Conservation (phyloP, 768 basidiomycete species). For the Hortiboletus campestris region DNA sequence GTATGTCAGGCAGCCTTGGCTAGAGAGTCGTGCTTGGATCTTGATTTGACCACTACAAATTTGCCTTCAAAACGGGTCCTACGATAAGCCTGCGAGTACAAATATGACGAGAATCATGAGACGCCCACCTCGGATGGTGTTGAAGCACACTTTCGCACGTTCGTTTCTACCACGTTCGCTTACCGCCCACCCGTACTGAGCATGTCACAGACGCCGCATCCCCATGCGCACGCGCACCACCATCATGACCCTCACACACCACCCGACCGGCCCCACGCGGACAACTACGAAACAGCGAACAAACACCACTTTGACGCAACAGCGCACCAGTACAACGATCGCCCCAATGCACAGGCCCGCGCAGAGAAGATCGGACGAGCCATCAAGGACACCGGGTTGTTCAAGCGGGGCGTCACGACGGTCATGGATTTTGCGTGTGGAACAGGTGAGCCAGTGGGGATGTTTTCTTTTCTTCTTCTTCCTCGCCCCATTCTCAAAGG, state of each 20-base stretch:
- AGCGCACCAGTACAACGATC: constrained; percentile 27
- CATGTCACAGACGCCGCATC: background rate
- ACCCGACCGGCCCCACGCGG: background rate
- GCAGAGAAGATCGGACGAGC: constrained; percentile 25
- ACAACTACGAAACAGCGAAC: constrained; percentile 25
- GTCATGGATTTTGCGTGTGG: constrained; percentile 79
- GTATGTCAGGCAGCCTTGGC: background rate
- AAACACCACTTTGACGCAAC: constrained; percentile 23
- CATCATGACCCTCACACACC: background rate
- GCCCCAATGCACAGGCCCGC: constrained; percentile 15
- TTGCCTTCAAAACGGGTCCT: background rate
- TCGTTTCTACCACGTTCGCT: background rate
- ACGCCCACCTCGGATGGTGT: background rate
- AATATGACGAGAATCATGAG: background rate
- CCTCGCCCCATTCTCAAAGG: background rate
- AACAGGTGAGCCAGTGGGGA: constrained; percentile 42
- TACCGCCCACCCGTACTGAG: background rate
- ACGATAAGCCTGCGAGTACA: background rate
- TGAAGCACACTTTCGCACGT: background rate
- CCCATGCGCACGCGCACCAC: background rate
- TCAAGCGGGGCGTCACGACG: constrained; percentile 54
- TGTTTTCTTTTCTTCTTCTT: no score
- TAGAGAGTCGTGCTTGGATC: background rate
- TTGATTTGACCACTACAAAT: background rate
- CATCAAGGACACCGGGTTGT: constrained; percentile 39